These are phyloP conservation scores for Phytophthora niederhauseri DNA, from an alignment of 352 stramenopile genomes.

Conservation along the genomic window DNA sequence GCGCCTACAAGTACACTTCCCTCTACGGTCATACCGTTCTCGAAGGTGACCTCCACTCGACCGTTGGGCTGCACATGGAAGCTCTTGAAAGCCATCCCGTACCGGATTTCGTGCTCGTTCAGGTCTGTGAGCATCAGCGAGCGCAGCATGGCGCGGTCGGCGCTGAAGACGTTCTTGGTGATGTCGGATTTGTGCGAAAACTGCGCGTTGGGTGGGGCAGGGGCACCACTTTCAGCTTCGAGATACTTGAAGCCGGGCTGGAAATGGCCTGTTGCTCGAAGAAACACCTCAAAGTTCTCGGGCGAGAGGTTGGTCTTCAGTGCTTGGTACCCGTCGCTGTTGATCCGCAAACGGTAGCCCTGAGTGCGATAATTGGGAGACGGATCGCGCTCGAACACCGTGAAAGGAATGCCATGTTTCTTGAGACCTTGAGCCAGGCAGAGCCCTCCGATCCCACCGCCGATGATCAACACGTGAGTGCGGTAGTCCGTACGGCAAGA, in stretches of 20 bases:
- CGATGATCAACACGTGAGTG: slow-evolving; percentile 54
- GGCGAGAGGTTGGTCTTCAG: slow-evolving; percentile 51
- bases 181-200: slow-evolving; percentile 35
- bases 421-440: slow-evolving; percentile 68
- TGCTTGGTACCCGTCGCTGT: slow-evolving; percentile 61
- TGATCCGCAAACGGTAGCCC: slow-evolving; percentile 68
- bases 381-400: slow-evolving; percentile 67
- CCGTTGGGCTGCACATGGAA: slow-evolving; percentile 53
- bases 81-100: slow-evolving; percentile 61
- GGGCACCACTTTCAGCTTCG: slow-evolving; percentile 41
- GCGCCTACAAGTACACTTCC: slow-evolving; percentile 59
- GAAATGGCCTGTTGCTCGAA: slow-evolving; percentile 59
- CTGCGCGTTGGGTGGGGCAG: slow-evolving; percentile 23
- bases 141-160: slow-evolving; percentile 52
- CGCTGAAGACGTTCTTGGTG: slow-evolving; percentile 49
- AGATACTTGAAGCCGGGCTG: slow-evolving; percentile 55
- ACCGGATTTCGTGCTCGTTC: slow-evolving; percentile 56
- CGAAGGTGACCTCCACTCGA: slow-evolving; percentile 54
- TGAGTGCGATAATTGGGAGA: slow-evolving; percentile 67
- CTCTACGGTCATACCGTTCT: slow-evolving; percentile 53
- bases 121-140: slow-evolving; percentile 56
- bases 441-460: slow-evolving; percentile 60
- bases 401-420: slow-evolving; percentile 68
- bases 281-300: slow-evolving; percentile 64
- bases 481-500: slow-evolving; percentile 27